phyloP scores from a whole-genome alignment of 768 basidiomycete genomes.

The Hydnomerulius pinastri region DNA sequence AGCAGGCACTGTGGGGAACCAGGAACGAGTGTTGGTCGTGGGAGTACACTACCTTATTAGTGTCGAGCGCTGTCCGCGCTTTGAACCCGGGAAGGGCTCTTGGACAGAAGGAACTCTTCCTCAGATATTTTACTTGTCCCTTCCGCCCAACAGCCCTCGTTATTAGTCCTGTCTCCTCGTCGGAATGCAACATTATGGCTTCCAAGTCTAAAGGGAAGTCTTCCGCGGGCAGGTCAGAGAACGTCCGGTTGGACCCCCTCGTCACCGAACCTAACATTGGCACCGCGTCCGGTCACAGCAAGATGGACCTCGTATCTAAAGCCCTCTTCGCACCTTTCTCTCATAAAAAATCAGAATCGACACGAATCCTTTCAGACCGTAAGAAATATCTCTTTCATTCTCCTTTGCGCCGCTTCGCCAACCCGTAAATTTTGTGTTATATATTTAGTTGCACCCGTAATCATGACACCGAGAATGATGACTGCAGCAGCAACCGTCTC shows the following conservation, averaged over 20 bases:
- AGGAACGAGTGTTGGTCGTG: background rate
- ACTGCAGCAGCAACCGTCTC: constrained; percentile 68
- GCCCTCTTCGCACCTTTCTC: constrained; percentile 70
- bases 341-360: constrained; percentile 61
- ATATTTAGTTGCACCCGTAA: constrained; percentile 73
- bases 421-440: background rate
- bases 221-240: constrained; percentile 35
- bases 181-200: constrained; percentile 23
- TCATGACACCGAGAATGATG: constrained; percentile 88
- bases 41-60: background rate
- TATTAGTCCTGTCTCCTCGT: constrained; percentile 4
- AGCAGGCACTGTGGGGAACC: too few relatives aligned
- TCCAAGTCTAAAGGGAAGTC: constrained; percentile 16
- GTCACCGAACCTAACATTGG: constrained; percentile 33
- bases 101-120: background rate
- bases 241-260: constrained; percentile 42
- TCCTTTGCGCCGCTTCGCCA: constrained; percentile 1
- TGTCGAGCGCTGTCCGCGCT: background rate
- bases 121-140: constrained; percentile 1
- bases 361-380: constrained; percentile 77
- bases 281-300: constrained; percentile 38
- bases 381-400: constrained; percentile 30
- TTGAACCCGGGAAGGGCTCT: background rate
- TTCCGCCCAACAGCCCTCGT: background rate
- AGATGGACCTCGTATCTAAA: constrained; percentile 65